Percentiles rank a stretch among this genome's conserved stretches.
phyloP scores from a whole-genome alignment of 768 basidiomycete species.

The Pulveroboletus sp. region DNA sequence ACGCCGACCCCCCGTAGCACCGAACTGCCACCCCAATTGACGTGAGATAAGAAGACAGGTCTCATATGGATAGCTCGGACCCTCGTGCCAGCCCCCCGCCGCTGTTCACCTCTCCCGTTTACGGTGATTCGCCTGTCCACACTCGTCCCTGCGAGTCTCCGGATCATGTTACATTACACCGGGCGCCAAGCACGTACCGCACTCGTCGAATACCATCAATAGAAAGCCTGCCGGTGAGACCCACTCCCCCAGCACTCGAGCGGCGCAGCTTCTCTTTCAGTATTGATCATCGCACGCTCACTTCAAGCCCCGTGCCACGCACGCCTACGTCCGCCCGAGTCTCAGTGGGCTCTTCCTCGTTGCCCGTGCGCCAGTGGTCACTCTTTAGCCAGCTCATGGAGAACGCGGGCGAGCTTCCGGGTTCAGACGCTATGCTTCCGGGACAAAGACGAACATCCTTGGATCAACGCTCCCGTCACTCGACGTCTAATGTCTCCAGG shows the following conservation, averaged over 20 bases:
- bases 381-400: slow-evolving; percentile 71
- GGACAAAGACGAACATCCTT: slow-evolving; percentile 5
- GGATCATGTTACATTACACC: slow-evolving; percentile 11
- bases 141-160: slow-evolving; percentile 25
- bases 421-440: neutral
- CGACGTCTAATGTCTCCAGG: neutral
- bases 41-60: slow-evolving; percentile 4
- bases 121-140: slow-evolving; percentile 6
- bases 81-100: slow-evolving; percentile 80
- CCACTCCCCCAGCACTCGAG: slow-evolving; percentile 3
- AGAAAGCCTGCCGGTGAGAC: neutral
- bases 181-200: slow-evolving; percentile 12
- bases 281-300: neutral
- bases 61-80: slow-evolving; percentile 55
- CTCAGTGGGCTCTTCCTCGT: slow-evolving; percentile 6
- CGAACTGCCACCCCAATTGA: neutral
- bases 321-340: slow-evolving; percentile 7
- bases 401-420: slow-evolving; percentile 46
- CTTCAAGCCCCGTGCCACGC: slow-evolving; percentile 15
- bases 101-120: slow-evolving; percentile 56
- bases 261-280: slow-evolving; percentile 11
- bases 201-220: slow-evolving; percentile 17
- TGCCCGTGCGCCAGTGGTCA: slow-evolving; percentile 48
- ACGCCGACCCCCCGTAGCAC: neutral
- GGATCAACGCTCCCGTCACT: neutral